Evolutionary conservation across 192 early-diverging fungal genomes (phyloP).

Genomic region (Coemansia sp.): DNA sequence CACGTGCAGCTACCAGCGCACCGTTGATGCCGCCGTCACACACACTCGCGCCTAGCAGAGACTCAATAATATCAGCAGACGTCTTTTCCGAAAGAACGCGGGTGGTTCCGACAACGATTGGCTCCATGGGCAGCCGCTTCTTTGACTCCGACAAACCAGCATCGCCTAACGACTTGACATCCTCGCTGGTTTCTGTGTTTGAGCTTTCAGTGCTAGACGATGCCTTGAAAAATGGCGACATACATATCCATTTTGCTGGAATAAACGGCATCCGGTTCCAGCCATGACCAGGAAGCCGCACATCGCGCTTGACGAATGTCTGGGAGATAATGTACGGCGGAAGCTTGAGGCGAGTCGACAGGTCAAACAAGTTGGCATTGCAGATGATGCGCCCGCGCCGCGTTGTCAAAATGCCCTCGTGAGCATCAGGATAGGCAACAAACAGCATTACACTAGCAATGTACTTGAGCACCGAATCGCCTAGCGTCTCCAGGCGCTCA

Average conservation of each 20-base stretch:
- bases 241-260: slow-evolving; percentile 23
- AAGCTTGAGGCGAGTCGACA: slow-evolving; percentile 57
- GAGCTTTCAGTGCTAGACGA: not conserved
- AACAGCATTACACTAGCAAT: slow-evolving; percentile 72
- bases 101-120: not conserved
- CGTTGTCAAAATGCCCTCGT: slow-evolving; percentile 80
- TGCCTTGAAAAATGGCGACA: not conserved
- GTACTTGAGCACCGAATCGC: slow-evolving; percentile 87
- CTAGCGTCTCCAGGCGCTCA: slow-evolving; percentile 85
- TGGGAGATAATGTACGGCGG: slow-evolving; percentile 57
- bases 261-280: slow-evolving; percentile 31
- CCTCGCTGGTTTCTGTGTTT: not conserved
- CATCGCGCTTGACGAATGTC: slow-evolving; percentile 29
- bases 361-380: slow-evolving; percentile 68
- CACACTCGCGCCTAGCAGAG: slow-evolving; percentile 75
- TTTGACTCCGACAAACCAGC: not conserved
- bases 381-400: slow-evolving; percentile 71
- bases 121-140: not conserved
- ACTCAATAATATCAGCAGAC: slow-evolving; percentile 83
- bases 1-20: slow-evolving; percentile 58
- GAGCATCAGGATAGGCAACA: slow-evolving; percentile 65
- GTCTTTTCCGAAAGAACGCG: slow-evolving; percentile 74
- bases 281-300: slow-evolving; percentile 33
- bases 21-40: slow-evolving; percentile 57
- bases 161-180: too few relatives aligned